phyloP scores from a whole-genome alignment of 2,329 filamentous ascomycete genomes.

The Ceratocystiopsis minuta region DNA sequence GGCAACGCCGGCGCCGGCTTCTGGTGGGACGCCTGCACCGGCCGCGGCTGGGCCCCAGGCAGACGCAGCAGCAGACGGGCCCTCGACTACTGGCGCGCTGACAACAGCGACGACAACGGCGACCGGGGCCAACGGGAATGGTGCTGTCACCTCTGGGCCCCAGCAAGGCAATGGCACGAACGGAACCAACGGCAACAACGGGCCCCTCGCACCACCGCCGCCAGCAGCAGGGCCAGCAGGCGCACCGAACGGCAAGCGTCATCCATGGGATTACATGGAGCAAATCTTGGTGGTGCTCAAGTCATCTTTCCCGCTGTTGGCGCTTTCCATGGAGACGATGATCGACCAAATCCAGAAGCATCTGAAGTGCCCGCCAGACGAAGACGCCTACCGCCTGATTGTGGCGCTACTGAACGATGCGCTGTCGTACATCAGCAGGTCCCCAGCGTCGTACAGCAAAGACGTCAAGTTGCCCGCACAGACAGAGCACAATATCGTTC shows the following conservation, averaged over 20 bases:
- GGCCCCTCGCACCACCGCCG: neutral
- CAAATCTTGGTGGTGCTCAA: constrained; percentile 92
- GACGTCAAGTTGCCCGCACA: constrained; percentile 79
- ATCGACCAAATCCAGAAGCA: constrained; percentile 97
- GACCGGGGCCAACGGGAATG: too few species aligned
- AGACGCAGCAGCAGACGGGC: neutral
- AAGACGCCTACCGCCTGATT: constrained; percentile 92
- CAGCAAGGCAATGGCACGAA: constrained; percentile 3
- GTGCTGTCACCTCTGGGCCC: too few species aligned
- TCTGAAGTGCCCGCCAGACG: constrained; percentile 96
- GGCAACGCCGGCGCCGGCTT: neutral
- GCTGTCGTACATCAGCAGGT: constrained; percentile 75
- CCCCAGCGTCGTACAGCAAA: constrained; percentile 69
- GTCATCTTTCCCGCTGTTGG: constrained; percentile 88
- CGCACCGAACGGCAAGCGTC: constrained; percentile 34
- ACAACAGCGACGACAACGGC: neutral
- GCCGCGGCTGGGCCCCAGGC: neutral
- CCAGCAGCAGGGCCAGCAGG: constrained; percentile 11
- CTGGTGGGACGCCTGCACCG: constrained; percentile 1
- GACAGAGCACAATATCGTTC: constrained; percentile 89
- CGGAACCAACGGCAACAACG: constrained; percentile 11
- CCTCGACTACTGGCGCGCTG: too few species aligned
- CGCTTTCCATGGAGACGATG: constrained; percentile 98
- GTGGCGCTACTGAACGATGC: constrained; percentile 96
- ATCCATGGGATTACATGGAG: constrained; percentile 91